phyloP scores from a whole-genome alignment of 148 eudicot genomes.

The Chenopodium quinoa region DNA sequence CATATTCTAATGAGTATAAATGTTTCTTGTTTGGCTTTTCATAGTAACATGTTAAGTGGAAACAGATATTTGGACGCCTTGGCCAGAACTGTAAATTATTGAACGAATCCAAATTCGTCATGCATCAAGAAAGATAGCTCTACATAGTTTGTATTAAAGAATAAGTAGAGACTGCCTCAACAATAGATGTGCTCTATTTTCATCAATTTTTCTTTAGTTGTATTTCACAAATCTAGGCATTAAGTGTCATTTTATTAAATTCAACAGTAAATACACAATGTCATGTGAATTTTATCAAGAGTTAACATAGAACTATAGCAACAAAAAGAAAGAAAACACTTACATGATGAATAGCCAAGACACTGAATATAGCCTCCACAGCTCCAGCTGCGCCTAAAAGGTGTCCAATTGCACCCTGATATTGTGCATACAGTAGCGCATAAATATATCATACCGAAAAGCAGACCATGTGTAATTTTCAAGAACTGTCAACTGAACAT shows the following conservation, averaged over 20 bases:
- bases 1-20: neutral
- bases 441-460: neutral
- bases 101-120: neutral
- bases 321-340: constrained; percentile 19
- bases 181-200: neutral
- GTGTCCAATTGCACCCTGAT: constrained; percentile 89
- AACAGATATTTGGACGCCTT: too few relatives aligned
- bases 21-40: neutral
- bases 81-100: too few relatives aligned
- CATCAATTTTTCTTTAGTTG: neutral
- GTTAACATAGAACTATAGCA: neutral
- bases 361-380: constrained; percentile 84
- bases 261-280: too few relatives aligned
- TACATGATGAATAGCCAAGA: constrained; percentile 75
- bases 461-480: neutral
- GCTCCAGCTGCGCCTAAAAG: constrained; percentile 99
- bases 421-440: constrained; percentile 6
- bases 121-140: neutral
- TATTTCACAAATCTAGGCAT: neutral
- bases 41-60: neutral
- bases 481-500: neutral
- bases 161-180: neutral
- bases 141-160: neutral
- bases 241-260: too few relatives aligned
- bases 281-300: too few relatives aligned